Conservation (phyloP, 2,329 filamentous ascomycete genomes). For the Aulographum hederae region DNA sequence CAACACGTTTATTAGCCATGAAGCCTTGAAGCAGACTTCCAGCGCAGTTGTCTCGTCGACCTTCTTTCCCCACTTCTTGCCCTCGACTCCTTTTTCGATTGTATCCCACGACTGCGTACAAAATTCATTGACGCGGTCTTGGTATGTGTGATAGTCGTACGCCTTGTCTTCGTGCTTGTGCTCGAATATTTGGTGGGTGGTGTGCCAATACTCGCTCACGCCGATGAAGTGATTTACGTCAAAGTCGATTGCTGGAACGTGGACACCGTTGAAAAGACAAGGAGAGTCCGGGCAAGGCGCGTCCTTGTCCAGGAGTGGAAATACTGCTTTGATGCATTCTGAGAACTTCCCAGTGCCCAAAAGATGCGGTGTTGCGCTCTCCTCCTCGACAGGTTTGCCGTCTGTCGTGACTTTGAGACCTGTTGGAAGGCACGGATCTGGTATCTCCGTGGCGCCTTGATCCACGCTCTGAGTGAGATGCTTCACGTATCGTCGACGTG, state of each 20-base stretch:
- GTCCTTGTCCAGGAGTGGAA: conserved; percentile 78
- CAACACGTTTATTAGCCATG: conserved; percentile 91
- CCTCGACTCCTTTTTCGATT: conserved; percentile 48
- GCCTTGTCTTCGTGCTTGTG: conserved; percentile 56
- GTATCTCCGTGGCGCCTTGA: conserved; percentile 47
- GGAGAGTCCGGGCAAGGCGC: conserved; percentile 65
- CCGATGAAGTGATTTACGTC: conserved; percentile 95
- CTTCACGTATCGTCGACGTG: conserved; percentile 68
- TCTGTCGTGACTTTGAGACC: conserved; percentile 57
- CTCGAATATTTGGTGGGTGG: conserved; percentile 84
- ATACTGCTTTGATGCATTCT: conserved; percentile 66
- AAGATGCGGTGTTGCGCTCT: conserved; percentile 33
- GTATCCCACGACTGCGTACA: conserved; percentile 68
- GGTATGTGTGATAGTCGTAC: conserved; percentile 83
- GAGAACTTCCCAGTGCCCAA: conserved; percentile 76
- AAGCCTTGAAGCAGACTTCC: conserved; percentile 93
- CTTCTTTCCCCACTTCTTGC: conserved; percentile 57
- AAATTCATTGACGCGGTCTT: conserved; percentile 66
- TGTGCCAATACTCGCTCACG: conserved; percentile 98
- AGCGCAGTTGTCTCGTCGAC: conserved; percentile 55
- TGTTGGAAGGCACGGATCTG: conserved; percentile 77
- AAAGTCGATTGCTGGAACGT: conserved; percentile 91
- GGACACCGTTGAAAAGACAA: conserved; percentile 77
- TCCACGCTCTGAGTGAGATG: conserved; percentile 49
- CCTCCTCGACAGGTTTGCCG: conserved; percentile 37